These are phyloP conservation scores for peach (Prunus persica) DNA, from an alignment of 306 rosid species.

Conservation along the genomic window Prunus_persica_NCBIv2 NC_034014.1:20947501-20948000, in stretches of 20 bases:
- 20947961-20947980: conserved; percentile 42
- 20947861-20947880: conserved; percentile 40
- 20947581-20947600: conserved; percentile 44
- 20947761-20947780: conserved; percentile 46
- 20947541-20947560: conserved; percentile 36
- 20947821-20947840: conserved; percentile 27
- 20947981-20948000: conserved; percentile 25
- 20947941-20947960: conserved; percentile 50
- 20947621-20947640: conserved; percentile 69
- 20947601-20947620: conserved; percentile 58
- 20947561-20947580: conserved; percentile 47
- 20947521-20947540: conserved; percentile 54
- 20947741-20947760: conserved; percentile 44
- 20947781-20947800: conserved; percentile 39
- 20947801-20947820: conserved; percentile 37
- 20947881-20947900: conserved; percentile 44
- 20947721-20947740: conserved; percentile 51
- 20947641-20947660: conserved; percentile 50
- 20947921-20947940: conserved; percentile 49
- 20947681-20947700: conserved; percentile 56
- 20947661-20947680: conserved; percentile 49
- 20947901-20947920: conserved; percentile 53
- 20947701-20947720: conserved; percentile 57
- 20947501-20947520: conserved; percentile 45
- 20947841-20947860: conserved; percentile 37